phyloP scores from a whole-genome alignment of 2,329 filamentous ascomycete species.

The Colletotrichum sp. region DNA sequence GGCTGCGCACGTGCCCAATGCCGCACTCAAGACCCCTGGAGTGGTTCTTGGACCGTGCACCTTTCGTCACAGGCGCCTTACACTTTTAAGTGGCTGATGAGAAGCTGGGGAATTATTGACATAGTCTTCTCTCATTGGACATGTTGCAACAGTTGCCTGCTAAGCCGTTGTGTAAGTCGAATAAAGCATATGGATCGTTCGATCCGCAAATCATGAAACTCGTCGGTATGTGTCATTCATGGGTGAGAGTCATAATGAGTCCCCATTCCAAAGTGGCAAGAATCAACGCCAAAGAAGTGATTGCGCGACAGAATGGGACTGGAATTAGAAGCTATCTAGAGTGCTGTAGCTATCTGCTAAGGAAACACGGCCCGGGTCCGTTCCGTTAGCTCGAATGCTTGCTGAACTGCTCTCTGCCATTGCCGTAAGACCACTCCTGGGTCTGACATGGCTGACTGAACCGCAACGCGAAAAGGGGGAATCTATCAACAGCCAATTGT shows the following conservation, averaged over 20 bases:
- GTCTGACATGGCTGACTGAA: conserved; percentile 3
- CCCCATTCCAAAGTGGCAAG: not conserved
- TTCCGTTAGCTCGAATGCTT: conserved; percentile 9
- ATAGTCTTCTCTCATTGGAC: not conserved
- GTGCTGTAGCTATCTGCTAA: conserved; percentile 11
- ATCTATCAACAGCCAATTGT: conserved; percentile 14
- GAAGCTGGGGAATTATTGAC: not conserved
- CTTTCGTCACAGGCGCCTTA: not conserved
- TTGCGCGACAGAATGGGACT: not conserved
- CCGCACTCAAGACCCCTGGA: conserved; percentile 9
- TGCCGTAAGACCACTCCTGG: not conserved
- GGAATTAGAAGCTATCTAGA: conserved; percentile 17
- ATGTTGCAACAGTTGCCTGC: not conserved
- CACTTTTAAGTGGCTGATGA: not conserved
- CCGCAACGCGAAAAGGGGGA: conserved; percentile 12
- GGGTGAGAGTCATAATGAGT: not conserved
- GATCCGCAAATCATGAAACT: not conserved
- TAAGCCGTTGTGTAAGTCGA: not conserved
- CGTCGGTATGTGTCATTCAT: not conserved
- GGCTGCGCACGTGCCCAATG: conserved; percentile 12
- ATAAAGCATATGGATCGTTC: not conserved
- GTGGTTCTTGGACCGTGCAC: conserved; percentile 1
- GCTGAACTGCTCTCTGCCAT: conserved; percentile 14
- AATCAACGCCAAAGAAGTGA: not conserved
- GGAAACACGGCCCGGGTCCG: conserved; percentile 10